A percentile compares a stretch with the other conserved stretches of the same genome.
Conservation (phyloP, 1,139 yeast genomes). For the Zygosaccharomyces sapae region DNA sequence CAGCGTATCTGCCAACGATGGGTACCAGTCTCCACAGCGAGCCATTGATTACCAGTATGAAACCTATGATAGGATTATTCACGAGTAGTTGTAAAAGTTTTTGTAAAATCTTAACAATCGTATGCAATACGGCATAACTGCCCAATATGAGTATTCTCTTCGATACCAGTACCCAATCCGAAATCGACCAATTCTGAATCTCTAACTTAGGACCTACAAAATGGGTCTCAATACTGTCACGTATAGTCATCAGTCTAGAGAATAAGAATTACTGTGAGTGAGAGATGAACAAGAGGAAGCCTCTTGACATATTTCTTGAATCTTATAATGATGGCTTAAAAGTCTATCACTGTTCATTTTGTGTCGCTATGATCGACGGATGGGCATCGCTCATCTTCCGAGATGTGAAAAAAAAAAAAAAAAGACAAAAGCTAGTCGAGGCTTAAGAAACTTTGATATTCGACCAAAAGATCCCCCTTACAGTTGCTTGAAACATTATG, state of each 20-base stretch:
- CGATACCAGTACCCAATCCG: conserved; percentile 15
- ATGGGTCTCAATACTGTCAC: conserved; percentile 21
- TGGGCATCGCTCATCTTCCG: not conserved
- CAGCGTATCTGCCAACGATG: conserved; percentile 19
- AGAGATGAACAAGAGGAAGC: not conserved
- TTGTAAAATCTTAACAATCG: conserved; percentile 5
- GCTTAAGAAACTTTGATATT: not conserved
- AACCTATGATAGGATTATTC: conserved; percentile 6
- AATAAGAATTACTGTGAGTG: not conserved
- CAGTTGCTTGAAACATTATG: not conserved
- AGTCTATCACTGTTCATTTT: not conserved
- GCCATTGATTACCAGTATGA: conserved; percentile 8
- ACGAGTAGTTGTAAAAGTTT: conserved; percentile 4
- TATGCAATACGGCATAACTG: conserved; percentile 11
- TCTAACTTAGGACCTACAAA: conserved; percentile 19
- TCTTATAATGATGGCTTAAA: not conserved
- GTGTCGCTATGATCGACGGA: conserved; percentile 1
- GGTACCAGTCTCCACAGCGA: conserved; percentile 23
- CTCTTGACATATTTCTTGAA: not conserved
- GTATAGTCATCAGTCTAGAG: conserved; percentile 16
- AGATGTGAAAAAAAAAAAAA: not conserved
- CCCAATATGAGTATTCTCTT: conserved; percentile 10
- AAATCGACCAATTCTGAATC: conserved; percentile 10
- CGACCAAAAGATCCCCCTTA: not conserved
- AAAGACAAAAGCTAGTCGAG: not conserved